Percentiles rank a stretch among this genome's conserved stretches.
phyloP scores from a whole-genome alignment of 345 rosid genomes.

The Rhodomyrtus tomentosa region DNA sequence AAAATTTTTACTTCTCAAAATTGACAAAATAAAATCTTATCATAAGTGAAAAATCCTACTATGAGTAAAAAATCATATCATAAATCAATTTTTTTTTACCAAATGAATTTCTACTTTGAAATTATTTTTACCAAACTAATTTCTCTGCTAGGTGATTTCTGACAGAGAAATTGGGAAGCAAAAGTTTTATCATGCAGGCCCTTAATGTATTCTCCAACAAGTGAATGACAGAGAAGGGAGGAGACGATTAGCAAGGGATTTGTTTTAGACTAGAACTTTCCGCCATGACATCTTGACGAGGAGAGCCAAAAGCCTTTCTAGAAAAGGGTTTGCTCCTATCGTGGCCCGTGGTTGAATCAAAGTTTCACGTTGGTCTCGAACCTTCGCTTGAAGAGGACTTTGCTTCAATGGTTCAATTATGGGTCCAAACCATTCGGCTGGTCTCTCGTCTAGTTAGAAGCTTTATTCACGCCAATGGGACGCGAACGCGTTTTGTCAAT shows the following conservation, averaged over 20 bases:
- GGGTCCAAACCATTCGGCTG: neutral
- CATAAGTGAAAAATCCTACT: too few relatives aligned
- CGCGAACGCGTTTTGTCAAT: neutral
- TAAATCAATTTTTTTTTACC: too few relatives aligned
- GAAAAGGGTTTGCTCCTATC: neutral
- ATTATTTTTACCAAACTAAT: too few relatives aligned
- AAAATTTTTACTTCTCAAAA: too few relatives aligned
- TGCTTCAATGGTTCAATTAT: neutral
- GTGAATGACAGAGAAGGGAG: too few relatives aligned
- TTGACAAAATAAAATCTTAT: too few relatives aligned
- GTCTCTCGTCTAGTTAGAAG: neutral
- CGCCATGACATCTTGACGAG: neutral
- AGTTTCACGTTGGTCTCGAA: neutral
- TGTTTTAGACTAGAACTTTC: neutral
- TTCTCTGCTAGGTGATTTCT: too few relatives aligned
- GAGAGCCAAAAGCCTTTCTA: neutral
- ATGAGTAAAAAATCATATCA: too few relatives aligned
- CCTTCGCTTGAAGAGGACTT: neutral
- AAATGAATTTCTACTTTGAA: too few relatives aligned
- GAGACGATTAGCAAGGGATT: neutral
- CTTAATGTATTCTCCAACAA: too few relatives aligned
- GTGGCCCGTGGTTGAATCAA: neutral
- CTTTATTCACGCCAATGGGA: neutral
- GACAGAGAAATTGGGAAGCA: too few relatives aligned
- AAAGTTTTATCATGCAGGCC: too few relatives aligned